Percentiles rank a stretch among this genome's conserved stretches.
These are phyloP conservation scores for Hericium rajendrae DNA, from an alignment of 768 basidiomycete genomes.

Conservation along the genomic window DNA sequence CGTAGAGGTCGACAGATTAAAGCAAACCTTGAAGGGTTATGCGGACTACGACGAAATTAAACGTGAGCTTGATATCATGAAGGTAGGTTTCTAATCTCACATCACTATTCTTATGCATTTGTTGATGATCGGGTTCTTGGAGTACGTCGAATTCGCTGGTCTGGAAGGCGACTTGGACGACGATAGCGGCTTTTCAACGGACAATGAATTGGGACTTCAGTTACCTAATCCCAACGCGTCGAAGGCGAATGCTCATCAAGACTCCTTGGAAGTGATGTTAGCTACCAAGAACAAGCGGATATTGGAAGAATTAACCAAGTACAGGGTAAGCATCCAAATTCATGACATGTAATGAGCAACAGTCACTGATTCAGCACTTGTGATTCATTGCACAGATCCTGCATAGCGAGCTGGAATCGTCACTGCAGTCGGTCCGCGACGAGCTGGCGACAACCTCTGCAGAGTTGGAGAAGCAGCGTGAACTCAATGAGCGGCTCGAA, in stretches of 20 bases:
- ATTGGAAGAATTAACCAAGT: conserved; percentile 85
- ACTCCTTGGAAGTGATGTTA: conserved; percentile 83
- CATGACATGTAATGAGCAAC: neutral
- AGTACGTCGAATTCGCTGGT: conserved; percentile 96
- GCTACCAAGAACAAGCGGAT: conserved; percentile 91
- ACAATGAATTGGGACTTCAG: conserved; percentile 40
- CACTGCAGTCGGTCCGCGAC: conserved; percentile 45
- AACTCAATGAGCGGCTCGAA: conserved; percentile 85
- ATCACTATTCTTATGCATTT: neutral
- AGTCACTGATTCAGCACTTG: neutral
- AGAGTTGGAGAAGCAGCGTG: conserved; percentile 70
- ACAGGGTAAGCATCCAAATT: conserved; percentile 48
- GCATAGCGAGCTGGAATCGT: conserved; percentile 70
- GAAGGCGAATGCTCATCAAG: conserved; percentile 66
- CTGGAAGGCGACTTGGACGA: conserved; percentile 69
- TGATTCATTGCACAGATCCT: conserved; percentile 46
- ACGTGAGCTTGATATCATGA: conserved; percentile 97
- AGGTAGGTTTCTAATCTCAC: conserved; percentile 39
- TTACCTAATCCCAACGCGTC: conserved; percentile 87
- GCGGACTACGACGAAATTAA: conserved; percentile 95
- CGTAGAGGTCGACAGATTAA: conserved; percentile 60
- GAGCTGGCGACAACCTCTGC: conserved; percentile 47
- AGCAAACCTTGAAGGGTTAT: conserved; percentile 59
- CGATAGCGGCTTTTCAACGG: conserved; percentile 28
- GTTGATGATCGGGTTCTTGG: neutral